Percentiles rank a stretch among this genome's conserved stretches.
These are phyloP conservation scores for Globisporangium alternatum DNA, from an alignment of 352 stramenopile species.

Conservation along the genomic window DNA sequence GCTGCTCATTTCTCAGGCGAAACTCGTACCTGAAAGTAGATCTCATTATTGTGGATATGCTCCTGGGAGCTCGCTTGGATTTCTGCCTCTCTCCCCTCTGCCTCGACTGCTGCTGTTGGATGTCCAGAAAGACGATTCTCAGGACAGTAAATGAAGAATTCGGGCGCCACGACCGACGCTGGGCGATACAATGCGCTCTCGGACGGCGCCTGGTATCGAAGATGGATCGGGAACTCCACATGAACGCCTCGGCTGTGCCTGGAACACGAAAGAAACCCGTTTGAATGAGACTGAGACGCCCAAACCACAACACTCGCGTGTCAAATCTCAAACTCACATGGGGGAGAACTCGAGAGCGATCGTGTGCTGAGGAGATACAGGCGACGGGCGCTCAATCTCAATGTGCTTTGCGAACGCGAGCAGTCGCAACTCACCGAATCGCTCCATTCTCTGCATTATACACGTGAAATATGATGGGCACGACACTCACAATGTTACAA, in stretches of 20 bases:
- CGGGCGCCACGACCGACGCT: constrained; percentile 39
- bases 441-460: constrained; percentile 43
- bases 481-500: neutral
- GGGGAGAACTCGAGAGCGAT: constrained; percentile 45
- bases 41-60: constrained; percentile 3
- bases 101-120: neutral
- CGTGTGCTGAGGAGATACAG: constrained; percentile 49
- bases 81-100: neutral
- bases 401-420: constrained; percentile 55
- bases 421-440: constrained; percentile 43
- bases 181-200: constrained; percentile 30
- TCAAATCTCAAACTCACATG: constrained; percentile 25
- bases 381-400: constrained; percentile 56
- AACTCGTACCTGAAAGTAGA: constrained; percentile 1
- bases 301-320: neutral
- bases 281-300: neutral
- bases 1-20: neutral
- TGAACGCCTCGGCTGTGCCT: constrained; percentile 16
- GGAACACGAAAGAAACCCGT: no score
- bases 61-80: neutral
- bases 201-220: constrained; percentile 59
- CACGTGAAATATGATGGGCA: neutral
- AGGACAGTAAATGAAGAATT: constrained; percentile 40
- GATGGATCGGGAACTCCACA: constrained; percentile 54
- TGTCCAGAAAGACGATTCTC: neutral